phyloP scores from a whole-genome alignment of 2,329 filamentous ascomycete genomes.

The Lasiodiplodia sp. region DNA sequence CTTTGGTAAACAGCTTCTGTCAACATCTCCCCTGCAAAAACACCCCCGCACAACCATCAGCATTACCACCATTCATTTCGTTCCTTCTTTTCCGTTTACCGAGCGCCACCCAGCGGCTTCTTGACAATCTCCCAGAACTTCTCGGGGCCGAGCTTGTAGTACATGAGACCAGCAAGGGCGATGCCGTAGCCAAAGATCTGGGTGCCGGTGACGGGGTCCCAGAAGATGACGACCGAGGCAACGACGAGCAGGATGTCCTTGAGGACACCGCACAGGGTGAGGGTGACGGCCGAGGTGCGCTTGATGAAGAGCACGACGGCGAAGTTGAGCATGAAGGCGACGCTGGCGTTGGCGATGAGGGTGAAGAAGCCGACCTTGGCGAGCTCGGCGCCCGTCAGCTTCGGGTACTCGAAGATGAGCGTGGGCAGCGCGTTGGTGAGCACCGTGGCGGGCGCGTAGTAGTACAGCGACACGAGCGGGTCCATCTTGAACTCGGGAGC shows the following conservation, averaged over 20 bases:
- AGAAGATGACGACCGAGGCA: conserved; percentile 83
- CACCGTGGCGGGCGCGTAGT: conserved; percentile 85
- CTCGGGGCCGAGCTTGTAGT: conserved; percentile 86
- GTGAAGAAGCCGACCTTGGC: conserved; percentile 75
- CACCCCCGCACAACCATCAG: background rate
- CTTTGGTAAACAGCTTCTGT: background rate
- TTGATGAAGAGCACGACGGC: conserved; percentile 88
- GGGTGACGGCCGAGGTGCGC: conserved; percentile 84
- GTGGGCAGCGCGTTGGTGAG: conserved; percentile 75
- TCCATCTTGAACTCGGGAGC: conserved; percentile 92
- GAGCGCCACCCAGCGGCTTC: background rate
- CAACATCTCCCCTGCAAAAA: background rate
- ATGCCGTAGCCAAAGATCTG: conserved; percentile 87
- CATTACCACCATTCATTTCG: background rate
- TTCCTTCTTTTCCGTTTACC: background rate
- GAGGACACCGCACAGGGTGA: conserved; percentile 85
- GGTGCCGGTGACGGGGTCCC: conserved; percentile 73
- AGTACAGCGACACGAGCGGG: conserved; percentile 86
- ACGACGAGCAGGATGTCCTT: conserved; percentile 86
- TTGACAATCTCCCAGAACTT: conserved; percentile 60
- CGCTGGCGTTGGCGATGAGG: conserved; percentile 77
- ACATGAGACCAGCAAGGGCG: conserved; percentile 78
- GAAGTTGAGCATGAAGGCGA: conserved; percentile 83
- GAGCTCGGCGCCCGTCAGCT: conserved; percentile 72
- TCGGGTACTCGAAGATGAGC: conserved; percentile 75